These are phyloP conservation scores for Solanum rostratum DNA, from an alignment of 257 asterid genomes.

Conservation along the genomic window DNA sequence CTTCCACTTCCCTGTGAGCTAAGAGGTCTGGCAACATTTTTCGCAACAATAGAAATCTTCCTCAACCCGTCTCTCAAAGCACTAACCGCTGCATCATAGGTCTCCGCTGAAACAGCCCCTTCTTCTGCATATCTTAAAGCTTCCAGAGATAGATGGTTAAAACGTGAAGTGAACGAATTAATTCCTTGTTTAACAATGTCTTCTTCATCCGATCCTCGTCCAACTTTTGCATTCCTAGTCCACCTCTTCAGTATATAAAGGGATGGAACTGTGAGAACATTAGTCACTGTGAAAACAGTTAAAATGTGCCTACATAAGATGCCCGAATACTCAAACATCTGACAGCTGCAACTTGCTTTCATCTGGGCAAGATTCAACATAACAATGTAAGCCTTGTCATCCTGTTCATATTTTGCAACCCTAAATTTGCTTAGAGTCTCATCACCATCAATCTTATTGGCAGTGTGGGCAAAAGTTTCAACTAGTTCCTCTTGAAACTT, in stretches of 20 bases:
- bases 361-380: slow-evolving; percentile 37
- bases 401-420: slow-evolving; percentile 75
- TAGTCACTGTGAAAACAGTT: slow-evolving; percentile 76
- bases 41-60: slow-evolving; percentile 42
- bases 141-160: slow-evolving; percentile 50
- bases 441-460: slow-evolving; percentile 59
- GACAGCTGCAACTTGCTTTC: slow-evolving; percentile 76
- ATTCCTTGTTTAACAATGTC: slow-evolving; percentile 14
- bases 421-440: slow-evolving; percentile 49
- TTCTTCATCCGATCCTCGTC: slow-evolving; percentile 29
- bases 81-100: slow-evolving; percentile 48
- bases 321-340: slow-evolving; percentile 75
- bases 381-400: slow-evolving; percentile 59
- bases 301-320: slow-evolving; percentile 63
- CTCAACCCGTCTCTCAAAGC: slow-evolving; percentile 47
- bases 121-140: slow-evolving; percentile 57
- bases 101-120: slow-evolving; percentile 52
- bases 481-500: slow-evolving; percentile 79
- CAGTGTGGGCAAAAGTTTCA: slow-evolving; percentile 79
- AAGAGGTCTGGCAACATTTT: slow-evolving; percentile 33
- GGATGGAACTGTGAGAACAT: slow-evolving; percentile 58
- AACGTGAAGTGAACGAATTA: slow-evolving; percentile 48
- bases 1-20: slow-evolving; percentile 32
- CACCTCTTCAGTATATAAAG: slow-evolving; percentile 65
- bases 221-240: slow-evolving; percentile 49